A percentile compares a stretch with the other conserved stretches of the same genome.
Conservation (phyloP, 305 asterid genomes). For the Plantago coronopus region DNA sequence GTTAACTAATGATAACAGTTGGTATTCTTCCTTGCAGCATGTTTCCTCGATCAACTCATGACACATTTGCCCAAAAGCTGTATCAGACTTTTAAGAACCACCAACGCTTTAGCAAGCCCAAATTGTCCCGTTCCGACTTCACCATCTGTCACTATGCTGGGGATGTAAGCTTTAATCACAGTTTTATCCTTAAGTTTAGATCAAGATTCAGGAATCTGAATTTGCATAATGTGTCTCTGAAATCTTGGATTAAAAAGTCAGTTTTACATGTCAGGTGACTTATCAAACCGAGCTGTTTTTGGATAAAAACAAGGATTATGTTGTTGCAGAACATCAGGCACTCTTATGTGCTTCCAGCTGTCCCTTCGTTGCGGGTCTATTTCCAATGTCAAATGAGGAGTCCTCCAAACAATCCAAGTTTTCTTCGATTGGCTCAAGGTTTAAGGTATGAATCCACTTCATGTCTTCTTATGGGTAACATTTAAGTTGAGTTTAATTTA, state of each 20-base stretch:
- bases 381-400: conserved; percentile 73
- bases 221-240: neutral
- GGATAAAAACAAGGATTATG: conserved; percentile 97
- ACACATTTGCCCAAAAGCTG: conserved; percentile 90
- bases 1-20: conserved; percentile 17
- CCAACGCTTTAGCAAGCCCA: conserved; percentile 94
- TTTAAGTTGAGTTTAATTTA: conserved; percentile 15
- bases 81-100: conserved; percentile 84
- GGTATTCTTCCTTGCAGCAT: conserved; percentile 52
- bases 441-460: conserved; percentile 53
- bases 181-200: conserved; percentile 7
- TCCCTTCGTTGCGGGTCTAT: conserved; percentile 73
- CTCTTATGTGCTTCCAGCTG: conserved; percentile 85
- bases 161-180: conserved; percentile 58
- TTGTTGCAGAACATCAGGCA: conserved; percentile 94
- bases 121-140: conserved; percentile 90
- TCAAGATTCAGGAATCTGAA: conserved; percentile 5
- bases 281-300: conserved; percentile 91
- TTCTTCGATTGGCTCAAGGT: conserved; percentile 93
- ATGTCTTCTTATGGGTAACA: conserved; percentile 10
- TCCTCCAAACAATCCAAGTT: conserved; percentile 88
- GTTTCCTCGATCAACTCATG: conserved; percentile 97
- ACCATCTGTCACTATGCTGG: conserved; percentile 96
- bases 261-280: conserved; percentile 57
- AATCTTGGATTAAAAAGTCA: conserved; percentile 19